Evolutionary conservation across 768 basidiomycete genomes (phyloP).

Genomic region (Lepiota brunneoincarnata): DNA sequence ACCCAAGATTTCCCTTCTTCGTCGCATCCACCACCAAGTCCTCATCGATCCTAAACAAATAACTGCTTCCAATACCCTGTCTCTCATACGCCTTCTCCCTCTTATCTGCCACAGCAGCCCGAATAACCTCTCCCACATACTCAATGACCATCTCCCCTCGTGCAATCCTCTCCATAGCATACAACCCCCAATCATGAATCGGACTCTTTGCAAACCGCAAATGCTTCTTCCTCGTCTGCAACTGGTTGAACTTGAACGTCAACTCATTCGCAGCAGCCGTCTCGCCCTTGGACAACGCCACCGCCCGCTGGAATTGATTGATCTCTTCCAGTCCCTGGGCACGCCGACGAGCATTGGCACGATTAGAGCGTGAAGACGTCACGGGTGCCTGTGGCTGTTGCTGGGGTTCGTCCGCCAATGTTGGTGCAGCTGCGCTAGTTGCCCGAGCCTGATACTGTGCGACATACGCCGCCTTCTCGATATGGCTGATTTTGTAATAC

Average conservation of each 20-base stretch:
- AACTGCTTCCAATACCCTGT: constrained; percentile 96
- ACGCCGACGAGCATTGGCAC: constrained; percentile 87
- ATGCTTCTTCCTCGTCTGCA: constrained; percentile 97
- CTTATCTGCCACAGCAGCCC: constrained; percentile 94
- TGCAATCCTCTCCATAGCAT: constrained; percentile 95
- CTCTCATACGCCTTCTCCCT: constrained; percentile 96
- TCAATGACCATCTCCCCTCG: constrained; percentile 99
- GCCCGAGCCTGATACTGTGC: constrained; percentile 79
- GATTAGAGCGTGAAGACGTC: constrained; percentile 82
- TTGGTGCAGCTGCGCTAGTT: constrained; percentile 33
- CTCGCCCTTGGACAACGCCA: constrained; percentile 74
- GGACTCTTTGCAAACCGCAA: constrained; percentile 92
- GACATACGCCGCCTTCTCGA: constrained; percentile 89
- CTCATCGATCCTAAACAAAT: constrained; percentile 97
- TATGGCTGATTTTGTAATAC: constrained; percentile 91
- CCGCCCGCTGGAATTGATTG: constrained; percentile 83
- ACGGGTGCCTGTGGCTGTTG: constrained; percentile 55
- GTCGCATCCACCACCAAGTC: constrained; percentile 98
- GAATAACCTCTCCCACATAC: constrained; percentile 96
- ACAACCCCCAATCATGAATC: constrained; percentile 98
- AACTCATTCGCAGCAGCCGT: constrained; percentile 60
- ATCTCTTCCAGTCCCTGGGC: constrained; percentile 94
- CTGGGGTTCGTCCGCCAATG: constrained; percentile 43
- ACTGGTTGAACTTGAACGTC: constrained; percentile 96
- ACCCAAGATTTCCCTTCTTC: constrained; percentile 99